These are phyloP conservation scores for Gossypium raimondii DNA, from an alignment of 345 rosid species.

Conservation along the genomic window DNA sequence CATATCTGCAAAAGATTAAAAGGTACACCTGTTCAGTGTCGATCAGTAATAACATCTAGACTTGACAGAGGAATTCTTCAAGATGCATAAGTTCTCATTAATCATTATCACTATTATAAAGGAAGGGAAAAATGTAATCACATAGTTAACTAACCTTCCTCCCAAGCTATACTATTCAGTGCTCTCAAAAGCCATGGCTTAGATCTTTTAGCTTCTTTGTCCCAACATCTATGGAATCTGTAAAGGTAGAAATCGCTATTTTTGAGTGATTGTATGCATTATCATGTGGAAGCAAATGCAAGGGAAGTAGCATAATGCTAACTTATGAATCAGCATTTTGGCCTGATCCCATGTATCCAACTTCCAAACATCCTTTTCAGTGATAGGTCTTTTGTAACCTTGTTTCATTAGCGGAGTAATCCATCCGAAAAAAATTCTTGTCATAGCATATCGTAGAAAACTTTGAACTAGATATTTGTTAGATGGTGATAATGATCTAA, in stretches of 20 bases:
- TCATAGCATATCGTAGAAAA: slow-evolving; percentile 11
- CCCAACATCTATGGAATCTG: slow-evolving; percentile 84
- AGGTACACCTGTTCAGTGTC: too few species aligned
- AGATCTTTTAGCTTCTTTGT: slow-evolving; percentile 52
- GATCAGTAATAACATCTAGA: too few species aligned
- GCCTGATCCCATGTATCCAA: slow-evolving; percentile 88
- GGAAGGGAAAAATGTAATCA: neutral
- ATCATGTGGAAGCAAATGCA: slow-evolving; percentile 10
- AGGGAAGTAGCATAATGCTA: slow-evolving; percentile 18
- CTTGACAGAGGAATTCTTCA: neutral
- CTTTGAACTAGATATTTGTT: neutral
- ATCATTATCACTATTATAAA: neutral
- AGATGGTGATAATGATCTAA: too few species aligned
- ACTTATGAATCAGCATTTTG: slow-evolving; percentile 64
- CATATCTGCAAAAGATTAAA: too few species aligned
- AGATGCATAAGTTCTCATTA: neutral
- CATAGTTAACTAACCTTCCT: slow-evolving; percentile 46
- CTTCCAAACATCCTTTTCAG: slow-evolving; percentile 91
- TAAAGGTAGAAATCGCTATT: slow-evolving; percentile 12
- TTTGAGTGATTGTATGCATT: neutral
- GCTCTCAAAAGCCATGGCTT: slow-evolving; percentile 93
- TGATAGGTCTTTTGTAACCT: slow-evolving; percentile 80
- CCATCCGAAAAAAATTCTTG: slow-evolving; percentile 79
- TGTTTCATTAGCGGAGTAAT: slow-evolving; percentile 81
- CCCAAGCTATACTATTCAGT: slow-evolving; percentile 71